A percentile compares a stretch with the other conserved stretches of the same genome.
Evolutionary conservation across 257 asterid genomes (phyloP).

Genomic region (Cruciata laevipes): DNA sequence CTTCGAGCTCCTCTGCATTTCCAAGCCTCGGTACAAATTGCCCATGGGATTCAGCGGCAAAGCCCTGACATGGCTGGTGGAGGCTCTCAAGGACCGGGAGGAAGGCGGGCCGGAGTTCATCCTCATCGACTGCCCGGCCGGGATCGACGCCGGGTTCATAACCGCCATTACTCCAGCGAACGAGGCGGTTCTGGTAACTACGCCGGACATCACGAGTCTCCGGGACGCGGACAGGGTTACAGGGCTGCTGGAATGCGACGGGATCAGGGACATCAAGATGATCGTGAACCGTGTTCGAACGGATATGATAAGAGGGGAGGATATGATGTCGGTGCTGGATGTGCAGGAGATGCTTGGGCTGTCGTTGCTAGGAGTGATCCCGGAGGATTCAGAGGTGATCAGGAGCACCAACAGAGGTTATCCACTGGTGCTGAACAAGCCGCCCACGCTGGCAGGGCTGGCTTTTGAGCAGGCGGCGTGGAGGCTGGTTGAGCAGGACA

Average conservation of each 20-base stretch:
- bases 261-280: constrained; percentile 93
- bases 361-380: constrained; percentile 85
- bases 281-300: constrained; percentile 92
- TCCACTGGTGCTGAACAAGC: constrained; percentile 87
- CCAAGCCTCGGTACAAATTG: constrained; percentile 83
- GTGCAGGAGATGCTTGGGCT: constrained; percentile 93
- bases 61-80: constrained; percentile 86
- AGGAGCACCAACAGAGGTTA: constrained; percentile 86
- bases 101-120: constrained; percentile 80
- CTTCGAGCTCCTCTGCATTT: constrained; percentile 83
- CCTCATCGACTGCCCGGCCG: constrained; percentile 87
- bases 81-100: constrained; percentile 70
- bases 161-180: constrained; percentile 96
- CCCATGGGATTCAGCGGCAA: constrained; percentile 93
- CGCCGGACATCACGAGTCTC: constrained; percentile 86
- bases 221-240: constrained; percentile 93
- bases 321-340: constrained; percentile 96
- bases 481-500: constrained; percentile 98
- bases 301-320: constrained; percentile 94
- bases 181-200: constrained; percentile 87
- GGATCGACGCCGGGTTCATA: constrained; percentile 91
- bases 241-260: constrained; percentile 87
- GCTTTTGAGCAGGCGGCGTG: constrained; percentile 98
- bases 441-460: constrained; percentile 88
- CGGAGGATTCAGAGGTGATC: constrained; percentile 88